A percentile compares a stretch with the other conserved stretches of the same genome.
Evolutionary conservation across 768 basidiomycete species (phyloP).

Genomic region (Lentinula boryana): DNA sequence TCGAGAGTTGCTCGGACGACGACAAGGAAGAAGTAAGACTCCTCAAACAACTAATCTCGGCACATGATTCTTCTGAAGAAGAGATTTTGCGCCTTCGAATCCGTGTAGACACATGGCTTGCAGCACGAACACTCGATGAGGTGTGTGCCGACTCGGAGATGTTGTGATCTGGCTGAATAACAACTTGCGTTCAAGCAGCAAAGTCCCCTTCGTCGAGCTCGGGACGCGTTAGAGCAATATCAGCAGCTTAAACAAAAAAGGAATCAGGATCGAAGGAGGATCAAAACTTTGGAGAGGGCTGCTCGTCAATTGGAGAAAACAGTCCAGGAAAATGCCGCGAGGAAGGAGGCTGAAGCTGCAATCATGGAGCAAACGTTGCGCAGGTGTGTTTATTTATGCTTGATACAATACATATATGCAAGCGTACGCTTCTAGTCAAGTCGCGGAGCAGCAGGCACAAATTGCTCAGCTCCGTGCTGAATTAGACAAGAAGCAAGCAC

Average conservation of each 20-base stretch:
- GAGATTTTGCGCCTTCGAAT: neutral
- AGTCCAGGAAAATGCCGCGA: neutral
- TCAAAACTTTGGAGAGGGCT: neutral
- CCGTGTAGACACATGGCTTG: neutral
- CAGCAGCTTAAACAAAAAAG: neutral
- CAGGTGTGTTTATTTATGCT: neutral
- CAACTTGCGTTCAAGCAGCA: neutral
- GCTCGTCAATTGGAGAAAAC: neutral
- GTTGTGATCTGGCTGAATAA: neutral
- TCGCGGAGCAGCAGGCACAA: constrained; percentile 1
- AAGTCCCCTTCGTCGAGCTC: constrained; percentile 3
- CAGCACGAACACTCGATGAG: neutral
- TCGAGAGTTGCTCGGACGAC: neutral
- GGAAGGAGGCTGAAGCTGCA: constrained; percentile 2
- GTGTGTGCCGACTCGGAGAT: neutral
- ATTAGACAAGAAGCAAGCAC: neutral
- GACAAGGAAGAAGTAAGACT: neutral
- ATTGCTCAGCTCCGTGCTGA: constrained; percentile 1
- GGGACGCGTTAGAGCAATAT: neutral
- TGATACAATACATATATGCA: neutral
- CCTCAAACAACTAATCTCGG: neutral
- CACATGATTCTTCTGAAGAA: neutral
- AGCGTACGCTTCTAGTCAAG: neutral
- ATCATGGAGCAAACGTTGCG: constrained; percentile 2
- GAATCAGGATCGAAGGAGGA: neutral